These are phyloP conservation scores for Tremellales sp. DNA, from an alignment of 1,284 basidiomycete species.

Conservation along the genomic window DNA sequence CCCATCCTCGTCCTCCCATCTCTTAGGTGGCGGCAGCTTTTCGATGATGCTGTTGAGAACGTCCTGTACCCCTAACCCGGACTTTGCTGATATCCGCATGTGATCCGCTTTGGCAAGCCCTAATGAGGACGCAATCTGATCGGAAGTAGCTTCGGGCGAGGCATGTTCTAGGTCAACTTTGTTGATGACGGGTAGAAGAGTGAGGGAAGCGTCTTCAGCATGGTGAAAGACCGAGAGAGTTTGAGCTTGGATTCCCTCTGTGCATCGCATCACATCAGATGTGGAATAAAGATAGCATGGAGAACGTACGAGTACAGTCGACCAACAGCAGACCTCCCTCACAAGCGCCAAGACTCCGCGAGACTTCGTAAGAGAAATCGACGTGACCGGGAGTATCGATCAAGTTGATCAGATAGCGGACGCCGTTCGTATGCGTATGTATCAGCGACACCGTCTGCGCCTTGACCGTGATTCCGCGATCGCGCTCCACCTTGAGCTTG, in stretches of 20 bases:
- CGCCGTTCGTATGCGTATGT: conserved; percentile 56
- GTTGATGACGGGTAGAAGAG: conserved; percentile 89
- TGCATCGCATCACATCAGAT: background rate
- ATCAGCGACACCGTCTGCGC: conserved; percentile 93
- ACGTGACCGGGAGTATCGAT: conserved; percentile 98
- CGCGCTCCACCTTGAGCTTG: conserved; percentile 92
- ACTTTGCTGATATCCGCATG: conserved; percentile 85
- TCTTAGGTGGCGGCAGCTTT: conserved; percentile 68
- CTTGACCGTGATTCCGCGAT: conserved; percentile 75
- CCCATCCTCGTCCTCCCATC: conserved; percentile 44
- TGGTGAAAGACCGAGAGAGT: conserved; percentile 92
- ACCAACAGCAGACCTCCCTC: conserved; percentile 88
- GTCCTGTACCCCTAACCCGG: conserved; percentile 67
- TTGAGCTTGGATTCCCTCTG: conserved; percentile 92
- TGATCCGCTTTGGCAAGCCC: conserved; percentile 69
- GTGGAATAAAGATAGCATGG: background rate
- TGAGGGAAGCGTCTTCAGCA: conserved; percentile 74
- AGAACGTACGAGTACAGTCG: conserved; percentile 69
- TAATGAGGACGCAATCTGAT: conserved; percentile 76
- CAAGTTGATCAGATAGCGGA: conserved; percentile 78
- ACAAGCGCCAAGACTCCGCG: conserved; percentile 85
- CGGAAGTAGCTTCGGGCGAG: conserved; percentile 70
- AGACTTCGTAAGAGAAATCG: conserved; percentile 95
- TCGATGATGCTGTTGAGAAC: conserved; percentile 78
- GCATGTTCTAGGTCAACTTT: conserved; percentile 92